Conservation (phyloP, 2,329 filamentous ascomycete species). For the Scedosporium boydii region DNA sequence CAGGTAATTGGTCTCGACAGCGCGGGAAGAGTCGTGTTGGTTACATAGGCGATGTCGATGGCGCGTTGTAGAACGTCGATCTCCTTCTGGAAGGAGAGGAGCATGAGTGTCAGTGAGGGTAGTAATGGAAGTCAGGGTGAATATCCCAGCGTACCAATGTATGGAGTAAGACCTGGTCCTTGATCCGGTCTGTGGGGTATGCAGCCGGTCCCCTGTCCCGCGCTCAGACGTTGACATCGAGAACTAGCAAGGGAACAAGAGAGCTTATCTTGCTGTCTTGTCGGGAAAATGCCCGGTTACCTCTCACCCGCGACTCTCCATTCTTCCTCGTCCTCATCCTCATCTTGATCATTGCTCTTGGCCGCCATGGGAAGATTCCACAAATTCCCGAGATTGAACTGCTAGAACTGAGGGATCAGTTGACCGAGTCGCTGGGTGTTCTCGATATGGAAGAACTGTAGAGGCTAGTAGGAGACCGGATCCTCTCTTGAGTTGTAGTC, state of each 20-base stretch:
- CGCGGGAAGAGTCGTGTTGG: not conserved
- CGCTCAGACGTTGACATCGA: not conserved
- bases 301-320: no score
- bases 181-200: not conserved
- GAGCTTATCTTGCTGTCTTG: not conserved
- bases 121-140: not conserved
- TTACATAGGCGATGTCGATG: not conserved
- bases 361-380: no score
- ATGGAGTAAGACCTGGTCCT: not conserved
- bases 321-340: no score
- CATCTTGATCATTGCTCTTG: no score
- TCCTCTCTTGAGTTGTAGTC: no score
- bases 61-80: constrained; percentile 1
- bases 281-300: no score
- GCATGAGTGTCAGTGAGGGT: not conserved
- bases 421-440: no score
- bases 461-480: no score
- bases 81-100: not conserved
- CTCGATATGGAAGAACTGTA: no score
- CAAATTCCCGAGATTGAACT: no score
- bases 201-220: not conserved
- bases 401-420: no score
- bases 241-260: not conserved
- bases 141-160: not conserved
- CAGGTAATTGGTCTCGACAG: not conserved